These are phyloP conservation scores for Ceratocystis ficicola DNA, from an alignment of 2,329 filamentous ascomycete species.

Conservation along the genomic window DNA sequence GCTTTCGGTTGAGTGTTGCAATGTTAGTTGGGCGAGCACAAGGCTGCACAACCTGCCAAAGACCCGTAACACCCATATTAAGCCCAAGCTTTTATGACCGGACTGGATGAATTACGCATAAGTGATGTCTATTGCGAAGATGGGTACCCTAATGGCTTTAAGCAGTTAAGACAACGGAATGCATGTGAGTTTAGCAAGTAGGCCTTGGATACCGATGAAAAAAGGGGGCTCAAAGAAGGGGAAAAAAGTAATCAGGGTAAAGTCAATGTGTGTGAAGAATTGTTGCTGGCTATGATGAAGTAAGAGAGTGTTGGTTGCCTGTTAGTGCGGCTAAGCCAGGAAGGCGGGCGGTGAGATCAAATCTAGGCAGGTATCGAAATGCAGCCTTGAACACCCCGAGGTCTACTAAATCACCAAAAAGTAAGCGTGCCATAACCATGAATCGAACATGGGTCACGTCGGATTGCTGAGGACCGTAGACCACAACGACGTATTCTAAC, in stretches of 20 bases:
- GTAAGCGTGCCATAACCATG: constrained; percentile 21
- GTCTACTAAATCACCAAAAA: neutral
- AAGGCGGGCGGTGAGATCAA: too few relatives aligned
- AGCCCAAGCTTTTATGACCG: constrained; percentile 4
- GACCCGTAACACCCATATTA: constrained; percentile 89
- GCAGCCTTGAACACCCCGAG: too few relatives aligned
- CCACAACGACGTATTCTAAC: constrained; percentile 23
- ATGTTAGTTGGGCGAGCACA: constrained; percentile 93
- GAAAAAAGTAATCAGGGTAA: too few relatives aligned
- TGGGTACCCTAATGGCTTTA: neutral
- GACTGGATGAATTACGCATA: neutral
- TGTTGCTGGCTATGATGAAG: too few relatives aligned
- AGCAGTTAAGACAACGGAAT: neutral
- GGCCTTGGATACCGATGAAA: too few relatives aligned
- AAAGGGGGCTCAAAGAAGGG: too few relatives aligned
- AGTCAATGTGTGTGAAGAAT: too few relatives aligned
- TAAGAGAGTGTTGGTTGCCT: too few relatives aligned
- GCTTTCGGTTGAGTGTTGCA: constrained; percentile 89
- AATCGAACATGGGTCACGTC: constrained; percentile 23
- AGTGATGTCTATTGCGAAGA: constrained; percentile 7
- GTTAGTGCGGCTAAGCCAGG: too few relatives aligned
- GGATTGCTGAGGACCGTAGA: constrained; percentile 4
- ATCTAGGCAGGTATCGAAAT: too few relatives aligned
- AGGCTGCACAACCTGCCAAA: constrained; percentile 92
- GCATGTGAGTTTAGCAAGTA: too few relatives aligned